A percentile compares a stretch with the other conserved stretches of the same genome.
Evolutionary conservation across 805 yeast species (phyloP).

Genomic region (Metschnikowia kofuensis): DNA sequence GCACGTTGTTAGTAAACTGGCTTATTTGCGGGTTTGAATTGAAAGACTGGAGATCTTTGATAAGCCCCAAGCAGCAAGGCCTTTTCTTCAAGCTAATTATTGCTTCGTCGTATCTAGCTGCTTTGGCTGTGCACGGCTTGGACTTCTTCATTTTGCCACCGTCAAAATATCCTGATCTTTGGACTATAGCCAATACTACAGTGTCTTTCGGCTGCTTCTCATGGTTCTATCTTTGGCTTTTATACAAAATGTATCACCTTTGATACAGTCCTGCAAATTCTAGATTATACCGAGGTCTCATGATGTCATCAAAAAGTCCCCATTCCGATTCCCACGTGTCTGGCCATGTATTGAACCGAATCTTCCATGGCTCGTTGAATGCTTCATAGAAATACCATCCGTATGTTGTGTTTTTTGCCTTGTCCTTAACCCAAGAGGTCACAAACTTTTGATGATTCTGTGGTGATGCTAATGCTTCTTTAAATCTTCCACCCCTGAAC

Average conservation of each 20-base stretch:
- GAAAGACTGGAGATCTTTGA: conserved; percentile 16
- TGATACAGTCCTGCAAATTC: background rate
- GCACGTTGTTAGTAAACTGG: conserved; percentile 72
- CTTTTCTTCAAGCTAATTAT: conserved; percentile 27
- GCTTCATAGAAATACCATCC: conserved; percentile 67
- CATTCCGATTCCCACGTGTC: conserved; percentile 67
- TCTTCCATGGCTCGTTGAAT: conserved; percentile 72
- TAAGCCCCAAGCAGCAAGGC: conserved; percentile 22
- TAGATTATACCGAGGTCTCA: conserved; percentile 1
- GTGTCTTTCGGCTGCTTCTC: conserved; percentile 74
- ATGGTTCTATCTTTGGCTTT: conserved; percentile 80
- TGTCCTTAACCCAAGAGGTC: conserved; percentile 50
- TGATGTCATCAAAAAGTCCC: conserved; percentile 49
- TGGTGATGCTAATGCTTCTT: conserved; percentile 46
- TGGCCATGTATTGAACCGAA: conserved; percentile 45
- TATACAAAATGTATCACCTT: conserved; percentile 41
- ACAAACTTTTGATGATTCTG: conserved; percentile 46
- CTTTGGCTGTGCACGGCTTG: conserved; percentile 48
- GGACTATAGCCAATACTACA: conserved; percentile 74
- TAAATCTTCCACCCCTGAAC: conserved; percentile 50
- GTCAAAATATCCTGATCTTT: conserved; percentile 69
- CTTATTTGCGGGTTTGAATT: conserved; percentile 62
- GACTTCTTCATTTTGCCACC: conserved; percentile 58
- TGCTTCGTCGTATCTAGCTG: conserved; percentile 36
- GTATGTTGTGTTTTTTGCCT: conserved; percentile 27